Conservation (phyloP, 257 asterid species). For the Salvia splendens region DNA sequence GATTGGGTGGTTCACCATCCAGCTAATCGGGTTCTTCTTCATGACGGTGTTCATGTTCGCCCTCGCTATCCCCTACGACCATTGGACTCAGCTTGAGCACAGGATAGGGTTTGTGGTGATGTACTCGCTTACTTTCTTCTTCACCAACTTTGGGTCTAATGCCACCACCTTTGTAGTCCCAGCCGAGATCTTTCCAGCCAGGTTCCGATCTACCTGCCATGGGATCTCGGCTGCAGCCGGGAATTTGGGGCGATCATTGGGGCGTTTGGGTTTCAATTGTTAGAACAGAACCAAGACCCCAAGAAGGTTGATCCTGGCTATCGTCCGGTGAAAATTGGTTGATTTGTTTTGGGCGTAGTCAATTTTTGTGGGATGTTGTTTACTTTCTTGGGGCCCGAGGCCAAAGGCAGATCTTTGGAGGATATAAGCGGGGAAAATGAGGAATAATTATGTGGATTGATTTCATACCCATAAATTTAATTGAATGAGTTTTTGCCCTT, state of each 20-base stretch:
- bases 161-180: conserved; percentile 71
- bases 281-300: conserved; percentile 59
- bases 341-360: conserved; percentile 46
- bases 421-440: no score
- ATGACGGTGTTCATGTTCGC: conserved; percentile 68
- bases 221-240: conserved; percentile 71
- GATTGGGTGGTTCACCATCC: conserved; percentile 54
- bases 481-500: no score
- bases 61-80: conserved; percentile 57
- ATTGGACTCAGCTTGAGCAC: conserved; percentile 54
- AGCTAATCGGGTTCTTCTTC: conserved; percentile 55
- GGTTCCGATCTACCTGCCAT: conserved; percentile 67
- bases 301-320: conserved; percentile 61
- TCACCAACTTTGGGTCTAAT: conserved; percentile 70
- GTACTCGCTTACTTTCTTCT: conserved; percentile 63
- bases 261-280: conserved; percentile 63
- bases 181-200: conserved; percentile 71
- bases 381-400: no score
- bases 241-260: conserved; percentile 69
- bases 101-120: conserved; percentile 49
- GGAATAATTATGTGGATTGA: no score
- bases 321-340: conserved; percentile 56
- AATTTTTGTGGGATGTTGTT: no score
- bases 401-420: no score
- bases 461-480: no score